Base-by-base conservation (phyloP, 306 rosid genomes). In the Cucumis melo region DNA sequence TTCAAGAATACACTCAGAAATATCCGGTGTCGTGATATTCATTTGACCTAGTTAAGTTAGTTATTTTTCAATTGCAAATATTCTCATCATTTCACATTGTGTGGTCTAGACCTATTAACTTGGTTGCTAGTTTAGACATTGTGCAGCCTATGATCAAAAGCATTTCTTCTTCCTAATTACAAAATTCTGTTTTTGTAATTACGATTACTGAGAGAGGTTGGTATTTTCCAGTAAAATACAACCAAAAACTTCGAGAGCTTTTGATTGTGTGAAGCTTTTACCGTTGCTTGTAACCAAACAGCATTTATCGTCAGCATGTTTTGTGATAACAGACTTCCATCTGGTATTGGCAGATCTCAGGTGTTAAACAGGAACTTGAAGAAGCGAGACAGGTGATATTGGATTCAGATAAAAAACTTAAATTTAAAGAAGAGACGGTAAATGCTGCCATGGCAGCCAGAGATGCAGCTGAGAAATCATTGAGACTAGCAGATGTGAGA, bases 391-490 rank as follows among this genome's bases (percentile, higher is more conserved):
- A 88, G 73, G 85, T 88, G 72, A 79, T 87, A 86, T 67, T 87
- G 81, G 99, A 95, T 81, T 90, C 84, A 5, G 92, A 89, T 80
- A 92, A 92, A 79, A 95, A 92, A 80, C 95, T 92, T 79, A 92
- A 85, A 83, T 92, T 95, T 87, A 95, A 95, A 84, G 99, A 92
- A 89, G 98, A 95, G 85, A 92, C 97, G 6, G 91, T 97, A 64
- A 79, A 86, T 70, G 99, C 99, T 80, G 99, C 99, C 75, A 95
- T 95, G 96, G 97, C 96, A 54, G 99, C 99, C 57, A 92, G 98
- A 90, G 97, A 95, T 86, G 99, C 99, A 70, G 98, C 99, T 16
- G 98, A 95, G 87, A 92, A 95, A 77, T 95, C 98, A 62, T 84
- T 95, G 62, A 90, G 46, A 85, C 77, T 95, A 82, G 99, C 98